A percentile compares a stretch with the other conserved stretches of the same genome.
These are phyloP conservation scores for Aureobasidium subglaciale DNA, from an alignment of 2,329 filamentous ascomycete species.

Conservation along the genomic window DNA sequence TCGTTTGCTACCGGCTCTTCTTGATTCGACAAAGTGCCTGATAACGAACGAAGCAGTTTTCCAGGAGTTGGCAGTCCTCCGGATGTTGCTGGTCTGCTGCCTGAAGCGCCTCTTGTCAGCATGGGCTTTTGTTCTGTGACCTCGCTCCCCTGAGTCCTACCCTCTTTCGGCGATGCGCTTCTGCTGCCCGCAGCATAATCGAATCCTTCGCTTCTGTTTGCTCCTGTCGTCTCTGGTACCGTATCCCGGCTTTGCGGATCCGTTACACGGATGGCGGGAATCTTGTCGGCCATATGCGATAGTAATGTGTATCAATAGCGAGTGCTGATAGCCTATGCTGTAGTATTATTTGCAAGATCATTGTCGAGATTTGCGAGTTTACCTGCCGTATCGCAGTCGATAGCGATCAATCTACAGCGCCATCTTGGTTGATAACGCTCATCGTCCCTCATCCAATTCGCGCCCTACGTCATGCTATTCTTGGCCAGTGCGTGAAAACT, in stretches of 20 bases:
- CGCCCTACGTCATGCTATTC: conserved; percentile 13
- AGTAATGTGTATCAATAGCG: conserved; percentile 1
- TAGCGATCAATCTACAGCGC: neutral
- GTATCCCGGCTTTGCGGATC: conserved; percentile 33
- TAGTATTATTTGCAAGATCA: neutral
- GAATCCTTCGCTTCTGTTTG: conserved; percentile 8
- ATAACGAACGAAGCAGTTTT: conserved; percentile 17
- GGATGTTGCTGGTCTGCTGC: conserved; percentile 1
- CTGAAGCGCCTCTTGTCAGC: conserved; percentile 11
- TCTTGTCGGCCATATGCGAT: conserved; percentile 29
- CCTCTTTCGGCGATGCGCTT: conserved; percentile 21
- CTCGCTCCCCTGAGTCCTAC: neutral
- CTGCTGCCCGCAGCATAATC: conserved; percentile 12
- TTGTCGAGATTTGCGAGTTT: neutral
- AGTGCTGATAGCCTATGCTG: conserved; percentile 2
- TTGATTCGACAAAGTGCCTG: conserved; percentile 17
- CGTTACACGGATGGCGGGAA: conserved; percentile 39
- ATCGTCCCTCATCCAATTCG: neutral
- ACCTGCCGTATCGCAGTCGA: neutral
- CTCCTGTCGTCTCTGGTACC: conserved; percentile 20
- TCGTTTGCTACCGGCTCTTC: neutral
- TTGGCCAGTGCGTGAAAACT: neutral
- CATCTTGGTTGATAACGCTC: conserved; percentile 1
- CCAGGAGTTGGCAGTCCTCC: conserved; percentile 1
- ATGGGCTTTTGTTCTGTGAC: neutral